Conservation (phyloP, 2,329 filamentous ascomycete species). For the Fusarium ramigenum region DNA sequence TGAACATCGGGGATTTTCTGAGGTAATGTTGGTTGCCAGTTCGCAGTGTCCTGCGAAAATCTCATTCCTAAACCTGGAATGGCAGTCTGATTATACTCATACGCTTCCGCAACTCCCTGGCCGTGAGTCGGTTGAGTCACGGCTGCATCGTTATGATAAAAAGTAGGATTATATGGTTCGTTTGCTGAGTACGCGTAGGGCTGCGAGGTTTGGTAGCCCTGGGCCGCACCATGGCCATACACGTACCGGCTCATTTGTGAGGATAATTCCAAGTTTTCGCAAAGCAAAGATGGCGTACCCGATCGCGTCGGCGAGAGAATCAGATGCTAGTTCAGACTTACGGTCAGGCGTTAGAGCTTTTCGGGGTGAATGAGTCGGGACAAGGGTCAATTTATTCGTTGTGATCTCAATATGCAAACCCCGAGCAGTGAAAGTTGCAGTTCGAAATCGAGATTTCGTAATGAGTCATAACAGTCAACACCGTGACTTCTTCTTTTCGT, state of each 20-base stretch:
- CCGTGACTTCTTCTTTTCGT: not conserved
- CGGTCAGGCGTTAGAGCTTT: not conserved
- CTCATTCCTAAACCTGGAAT: slow-evolving; percentile 50
- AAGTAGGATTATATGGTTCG: slow-evolving; percentile 20
- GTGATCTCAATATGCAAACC: not conserved
- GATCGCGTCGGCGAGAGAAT: not conserved
- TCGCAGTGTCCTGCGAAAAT: slow-evolving; percentile 27
- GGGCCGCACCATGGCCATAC: slow-evolving; percentile 39
- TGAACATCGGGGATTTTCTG: slow-evolving; percentile 10
- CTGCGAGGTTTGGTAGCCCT: slow-evolving; percentile 37
- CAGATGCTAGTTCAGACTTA: not conserved
- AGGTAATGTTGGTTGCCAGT: slow-evolving; percentile 28
- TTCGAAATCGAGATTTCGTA: not conserved
- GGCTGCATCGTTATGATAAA: slow-evolving; percentile 11
- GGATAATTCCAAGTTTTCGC: not conserved
- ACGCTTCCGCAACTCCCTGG: slow-evolving; percentile 27
- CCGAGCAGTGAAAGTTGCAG: not conserved
- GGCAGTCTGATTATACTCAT: slow-evolving; percentile 41
- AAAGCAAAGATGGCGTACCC: not conserved
- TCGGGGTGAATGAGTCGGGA: not conserved
- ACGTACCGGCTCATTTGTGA: slow-evolving; percentile 45
- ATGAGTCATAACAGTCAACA: not conserved
- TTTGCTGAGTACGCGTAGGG: slow-evolving; percentile 29
- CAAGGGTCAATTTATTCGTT: not conserved
- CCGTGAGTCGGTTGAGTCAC: slow-evolving; percentile 9